phyloP scores from a whole-genome alignment of 805 yeast genomes.

The Isabelozyma pseudorhagii region DNA sequence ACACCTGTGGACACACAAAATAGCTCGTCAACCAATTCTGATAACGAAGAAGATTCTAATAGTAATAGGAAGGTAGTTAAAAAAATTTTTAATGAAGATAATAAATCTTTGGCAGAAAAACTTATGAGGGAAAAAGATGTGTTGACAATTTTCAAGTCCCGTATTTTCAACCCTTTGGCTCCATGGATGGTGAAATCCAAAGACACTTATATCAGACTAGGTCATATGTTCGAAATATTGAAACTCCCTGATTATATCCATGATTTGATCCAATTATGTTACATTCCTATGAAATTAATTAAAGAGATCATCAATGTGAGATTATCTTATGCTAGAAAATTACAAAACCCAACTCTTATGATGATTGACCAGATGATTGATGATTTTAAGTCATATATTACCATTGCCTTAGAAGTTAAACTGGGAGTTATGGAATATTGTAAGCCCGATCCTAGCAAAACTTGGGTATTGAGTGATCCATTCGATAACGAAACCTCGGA shows the following conservation, averaged over 20 bases:
- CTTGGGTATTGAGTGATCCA: conserved; percentile 69
- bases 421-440: conserved; percentile 60
- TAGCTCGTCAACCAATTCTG: conserved; percentile 6
- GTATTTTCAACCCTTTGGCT: conserved; percentile 64
- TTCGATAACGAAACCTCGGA: conserved; percentile 51
- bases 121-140: conserved; percentile 78
- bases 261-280: conserved; percentile 59
- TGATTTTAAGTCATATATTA: conserved; percentile 75
- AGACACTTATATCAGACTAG: conserved; percentile 60
- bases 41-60: conserved; percentile 3
- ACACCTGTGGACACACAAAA: conserved; percentile 21
- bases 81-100: conserved; percentile 53
- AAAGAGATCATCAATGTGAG: conserved; percentile 76
- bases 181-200: conserved; percentile 85
- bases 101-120: conserved; percentile 73
- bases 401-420: conserved; percentile 71
- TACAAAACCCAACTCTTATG: conserved; percentile 87
- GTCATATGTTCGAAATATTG: conserved; percentile 58
- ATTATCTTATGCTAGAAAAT: conserved; percentile 69
- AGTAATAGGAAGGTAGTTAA: conserved; percentile 11
- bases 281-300: conserved; percentile 76
- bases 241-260: conserved; percentile 74
- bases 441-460: conserved; percentile 48
- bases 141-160: conserved; percentile 63
- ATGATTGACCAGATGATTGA: conserved; percentile 92